Percentiles rank a stretch among this genome's conserved stretches.
Evolutionary conservation across 148 eudicot species (phyloP).

Genomic region (Heliamphora exappendiculata): DNA sequence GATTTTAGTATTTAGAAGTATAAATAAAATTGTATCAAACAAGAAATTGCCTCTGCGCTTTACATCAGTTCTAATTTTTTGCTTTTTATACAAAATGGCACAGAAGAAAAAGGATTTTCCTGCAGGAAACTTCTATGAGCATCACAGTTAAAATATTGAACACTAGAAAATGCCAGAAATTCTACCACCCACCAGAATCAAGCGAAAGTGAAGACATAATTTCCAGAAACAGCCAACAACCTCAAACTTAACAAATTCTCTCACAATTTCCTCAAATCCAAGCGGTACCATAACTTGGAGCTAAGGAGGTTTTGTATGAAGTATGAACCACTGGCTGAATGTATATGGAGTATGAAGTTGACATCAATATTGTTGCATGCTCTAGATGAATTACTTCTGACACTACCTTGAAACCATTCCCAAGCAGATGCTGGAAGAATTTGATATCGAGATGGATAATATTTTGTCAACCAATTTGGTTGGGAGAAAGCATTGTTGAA

Average conservation of each 20-base stretch:
- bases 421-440: too few relatives aligned
- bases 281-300: background rate
- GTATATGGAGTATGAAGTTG: background rate
- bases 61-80: background rate
- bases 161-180: background rate
- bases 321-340: background rate
- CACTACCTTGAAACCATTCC: background rate
- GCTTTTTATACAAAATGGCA: background rate
- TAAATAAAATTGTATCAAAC: background rate
- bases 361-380: too few relatives aligned
- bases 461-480: background rate
- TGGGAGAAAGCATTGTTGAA: background rate
- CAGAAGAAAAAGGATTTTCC: background rate
- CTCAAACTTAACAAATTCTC: background rate
- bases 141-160: background rate
- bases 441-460: background rate
- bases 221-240: background rate
- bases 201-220: background rate
- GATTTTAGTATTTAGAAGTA: background rate
- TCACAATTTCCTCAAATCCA: background rate
- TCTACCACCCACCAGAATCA: background rate
- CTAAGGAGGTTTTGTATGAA: background rate
- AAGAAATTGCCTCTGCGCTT: background rate
- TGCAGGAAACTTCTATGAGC: constrained; percentile 1
- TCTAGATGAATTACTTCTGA: background rate